Evolutionary conservation across 2,329 filamentous ascomycete genomes (phyloP), one percentile per base, ranked within the genome.

Genomic region (Hymenoscyphus infarciens): DNA sequence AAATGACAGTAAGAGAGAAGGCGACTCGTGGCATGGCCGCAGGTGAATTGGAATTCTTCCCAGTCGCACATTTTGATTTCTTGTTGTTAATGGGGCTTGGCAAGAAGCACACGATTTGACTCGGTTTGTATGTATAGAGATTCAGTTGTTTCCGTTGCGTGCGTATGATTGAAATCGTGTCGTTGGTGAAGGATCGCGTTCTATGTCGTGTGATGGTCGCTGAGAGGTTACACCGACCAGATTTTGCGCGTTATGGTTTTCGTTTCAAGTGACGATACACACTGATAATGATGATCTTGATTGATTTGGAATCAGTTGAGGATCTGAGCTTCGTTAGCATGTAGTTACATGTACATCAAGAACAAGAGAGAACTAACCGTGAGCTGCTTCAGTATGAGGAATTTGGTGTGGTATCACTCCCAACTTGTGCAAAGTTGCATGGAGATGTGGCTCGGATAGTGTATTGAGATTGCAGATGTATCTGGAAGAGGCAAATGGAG

Each of bases 1-100:
- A 86, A 87, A 75, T 92, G 90, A 75, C 90, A 93, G 75, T 91
- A 83, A 27, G 84, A 86, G 71, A 87, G 85, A 33, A 90, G 78
- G 22, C 85, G 82, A 29, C 81, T 75, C 16, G 78, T 77, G 5
- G 79, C 81, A 76, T 91, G 88, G 33, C 80, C 80, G 77, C 89
- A 93, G 59, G 74, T 76, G 73, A 88, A 92, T 64, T 84, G 74
- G 68, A 89, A 88, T 66, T 87, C 84, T 73, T 92, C 88, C 74
- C 79, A 91, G 72, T 88, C 84, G 69, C 87, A 91, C 88, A 91
- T 90, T 57, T 27, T 63, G 31, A 7, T 16, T 45, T 27, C 22
- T 33, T 42, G 19, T 49, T 42, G n/a, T 3, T 11, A 25, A 25
- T 52, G 5, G 2, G 4, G 4, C 16, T 16, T 52, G 42, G 42